A percentile compares a stretch with the other conserved stretches of the same genome.
These are phyloP conservation scores for Yarrowia osloensis DNA, from an alignment of 805 yeast species.

Conservation along the genomic window DNA sequence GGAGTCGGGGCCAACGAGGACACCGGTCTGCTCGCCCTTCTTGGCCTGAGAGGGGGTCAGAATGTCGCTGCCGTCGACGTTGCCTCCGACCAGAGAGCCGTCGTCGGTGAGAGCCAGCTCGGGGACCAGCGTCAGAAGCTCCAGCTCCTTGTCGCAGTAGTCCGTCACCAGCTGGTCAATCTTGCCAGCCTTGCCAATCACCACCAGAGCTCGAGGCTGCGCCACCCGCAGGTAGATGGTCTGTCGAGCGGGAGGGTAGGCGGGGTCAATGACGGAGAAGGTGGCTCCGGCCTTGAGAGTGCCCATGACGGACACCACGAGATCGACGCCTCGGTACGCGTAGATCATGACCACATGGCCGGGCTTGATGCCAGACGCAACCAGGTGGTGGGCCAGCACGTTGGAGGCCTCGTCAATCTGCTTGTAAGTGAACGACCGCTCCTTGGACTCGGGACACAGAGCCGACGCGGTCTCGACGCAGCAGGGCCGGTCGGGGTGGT, in stretches of 20 bases:
- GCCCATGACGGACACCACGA: constrained; percentile 96
- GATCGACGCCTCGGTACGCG: constrained; percentile 95
- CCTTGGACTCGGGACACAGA: constrained; percentile 47
- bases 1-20: constrained; percentile 94
- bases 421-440: constrained; percentile 76
- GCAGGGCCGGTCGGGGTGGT: constrained; percentile 83
- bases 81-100: constrained; percentile 63
- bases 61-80: constrained; percentile 48
- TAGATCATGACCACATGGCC: constrained; percentile 98
- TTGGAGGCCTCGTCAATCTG: constrained; percentile 94
- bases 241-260: constrained; percentile 98
- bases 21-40: constrained; percentile 71
- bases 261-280: constrained; percentile 97
- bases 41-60: constrained; percentile 51
- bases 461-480: constrained; percentile 86
- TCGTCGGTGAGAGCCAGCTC: constrained; percentile 74
- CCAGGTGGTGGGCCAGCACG: constrained; percentile 85
- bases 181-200: constrained; percentile 84
- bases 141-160: constrained; percentile 71
- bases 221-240: constrained; percentile 91
- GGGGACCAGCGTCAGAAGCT: constrained; percentile 72
- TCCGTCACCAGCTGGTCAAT: constrained; percentile 76
- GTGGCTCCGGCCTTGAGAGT: constrained; percentile 98
- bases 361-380: constrained; percentile 73
- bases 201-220: constrained; percentile 86